Evolutionary conservation across 441 rosid species (phyloP), one percentile per base, ranked within the genome.

Genomic region (Adansonia gregorii): DNA sequence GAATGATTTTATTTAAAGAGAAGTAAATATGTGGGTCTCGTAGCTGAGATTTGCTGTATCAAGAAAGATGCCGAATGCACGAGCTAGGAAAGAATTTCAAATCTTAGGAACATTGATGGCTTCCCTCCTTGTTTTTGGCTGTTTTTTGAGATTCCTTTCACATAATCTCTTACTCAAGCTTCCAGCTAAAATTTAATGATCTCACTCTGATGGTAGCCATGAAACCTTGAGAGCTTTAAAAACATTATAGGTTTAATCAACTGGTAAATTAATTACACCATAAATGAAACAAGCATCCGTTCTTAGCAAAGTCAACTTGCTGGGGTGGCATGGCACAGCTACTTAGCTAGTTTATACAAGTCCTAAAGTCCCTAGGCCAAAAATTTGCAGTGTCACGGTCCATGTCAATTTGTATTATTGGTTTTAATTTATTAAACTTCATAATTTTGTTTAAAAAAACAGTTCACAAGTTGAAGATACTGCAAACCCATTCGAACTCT

Each of bases 11-110:
- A 24, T 39, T 76, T 48, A 20, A 72, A 3, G 10, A 9, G 52
- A 15, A 70, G 22, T 19, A 41, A 51, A 67, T 31, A 52, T 5
- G 54, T 20, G 67, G 75, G 83, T 76, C 65, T 77, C 39, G 4
- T 15, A 61, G 78, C 76, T 77, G 80, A 78, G 83, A 77, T 72
- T 74, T 55, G 77, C 67, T 22, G 79, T 71, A 43, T 20, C 8
- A 76, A 76, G 74, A 46, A 63, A 82, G 64, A 70, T 58, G 61
- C 70, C 74, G 71, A 70, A 61, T 22, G 64, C 67, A 51, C 22
- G 43, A 35, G 35, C 15, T 27, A 3, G 49, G 17, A 12, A 31
- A 31, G 39, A 35, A 35, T 35, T 35, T 35, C 39, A 35, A 35
- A 35, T 52, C 59, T 24, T 24, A 3, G 12, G 59, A 24, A 65